Conservation (phyloP, 2,329 filamentous ascomycete species). For the Beauveria bassiana region DNA sequence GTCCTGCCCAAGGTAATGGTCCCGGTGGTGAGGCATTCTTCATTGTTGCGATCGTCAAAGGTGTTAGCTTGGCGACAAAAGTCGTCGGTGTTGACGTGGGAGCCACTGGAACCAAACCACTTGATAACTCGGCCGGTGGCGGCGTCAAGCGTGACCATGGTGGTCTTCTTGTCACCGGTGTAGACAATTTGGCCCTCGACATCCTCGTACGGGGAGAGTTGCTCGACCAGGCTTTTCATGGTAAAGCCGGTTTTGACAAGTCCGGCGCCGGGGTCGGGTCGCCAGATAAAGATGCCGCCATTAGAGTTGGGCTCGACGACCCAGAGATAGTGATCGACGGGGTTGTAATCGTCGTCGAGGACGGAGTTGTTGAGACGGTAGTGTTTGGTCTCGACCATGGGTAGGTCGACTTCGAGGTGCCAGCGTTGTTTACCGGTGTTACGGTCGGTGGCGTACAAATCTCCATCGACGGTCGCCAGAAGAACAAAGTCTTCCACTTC, state of each 20-base stretch:
- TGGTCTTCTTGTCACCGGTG: constrained; percentile 84
- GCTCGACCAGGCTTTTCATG: constrained; percentile 82
- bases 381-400: constrained; percentile 87
- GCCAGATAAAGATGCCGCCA: constrained; percentile 80
- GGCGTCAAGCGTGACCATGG: constrained; percentile 82
- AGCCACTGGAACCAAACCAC: constrained; percentile 70
- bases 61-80: constrained; percentile 67
- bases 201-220: constrained; percentile 68
- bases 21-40: constrained; percentile 72
- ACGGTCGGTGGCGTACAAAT: constrained; percentile 84
- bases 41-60: constrained; percentile 56
- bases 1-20: constrained; percentile 78
- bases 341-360: constrained; percentile 49
- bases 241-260: constrained; percentile 62
- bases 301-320: constrained; percentile 88
- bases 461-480: constrained; percentile 98
- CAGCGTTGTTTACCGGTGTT: constrained; percentile 78
- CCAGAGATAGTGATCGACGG: constrained; percentile 85
- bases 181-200: constrained; percentile 75
- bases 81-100: constrained; percentile 59
- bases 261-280: constrained; percentile 51
- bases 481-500: constrained; percentile 99
- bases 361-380: constrained; percentile 61
- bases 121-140: constrained; percentile 74
- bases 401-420: constrained; percentile 75